Conservation (phyloP, 1,139 yeast genomes). For the Zygoascus hellenicus region DNA sequence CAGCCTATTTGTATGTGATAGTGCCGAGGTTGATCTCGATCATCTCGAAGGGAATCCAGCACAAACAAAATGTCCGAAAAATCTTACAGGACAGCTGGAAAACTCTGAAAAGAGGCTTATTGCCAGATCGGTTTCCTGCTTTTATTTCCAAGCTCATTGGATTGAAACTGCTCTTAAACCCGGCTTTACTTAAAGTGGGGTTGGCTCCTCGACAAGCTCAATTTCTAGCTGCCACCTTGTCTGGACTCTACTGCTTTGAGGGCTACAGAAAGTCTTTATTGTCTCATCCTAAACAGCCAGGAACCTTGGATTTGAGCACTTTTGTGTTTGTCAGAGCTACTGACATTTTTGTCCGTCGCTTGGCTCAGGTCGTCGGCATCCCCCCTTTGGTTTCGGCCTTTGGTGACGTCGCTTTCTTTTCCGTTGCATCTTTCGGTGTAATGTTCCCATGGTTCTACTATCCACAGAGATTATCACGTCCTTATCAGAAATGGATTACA, state of each 20-base stretch:
- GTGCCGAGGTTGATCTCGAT: conserved; percentile 34
- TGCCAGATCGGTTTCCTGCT: conserved; percentile 35
- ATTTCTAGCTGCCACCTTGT: conserved; percentile 17
- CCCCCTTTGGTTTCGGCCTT: conserved; percentile 12
- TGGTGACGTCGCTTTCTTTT: conserved; percentile 26
- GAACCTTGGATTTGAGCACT: conserved; percentile 25
- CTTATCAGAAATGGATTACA: conserved; percentile 41
- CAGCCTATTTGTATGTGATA: conserved; percentile 38
- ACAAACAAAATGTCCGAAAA: conserved; percentile 16
- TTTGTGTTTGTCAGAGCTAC: conserved; percentile 24
- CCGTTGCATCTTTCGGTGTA: conserved; percentile 28
- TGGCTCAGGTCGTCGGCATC: conserved; percentile 11
- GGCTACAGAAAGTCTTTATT: conserved; percentile 17
- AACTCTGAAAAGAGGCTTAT: conserved; percentile 28
- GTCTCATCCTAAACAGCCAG: conserved; percentile 14
- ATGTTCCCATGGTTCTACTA: conserved; percentile 41
- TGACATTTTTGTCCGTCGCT: conserved; percentile 20
- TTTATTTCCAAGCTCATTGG: conserved; percentile 30
- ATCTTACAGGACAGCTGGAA: conserved; percentile 16
- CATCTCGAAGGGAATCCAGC: conserved; percentile 22
- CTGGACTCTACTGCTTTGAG: conserved; percentile 17
- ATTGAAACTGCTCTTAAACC: conserved; percentile 37
- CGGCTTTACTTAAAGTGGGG: conserved; percentile 2
- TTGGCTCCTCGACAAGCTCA: conserved; percentile 4
- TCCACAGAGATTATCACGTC: conserved; percentile 36